A percentile compares a stretch with the other conserved stretches of the same genome.
These are phyloP conservation scores for Cytauxzoon felis DNA, from an alignment of 169 alveolate species.

Conservation along the genomic window DNA sequence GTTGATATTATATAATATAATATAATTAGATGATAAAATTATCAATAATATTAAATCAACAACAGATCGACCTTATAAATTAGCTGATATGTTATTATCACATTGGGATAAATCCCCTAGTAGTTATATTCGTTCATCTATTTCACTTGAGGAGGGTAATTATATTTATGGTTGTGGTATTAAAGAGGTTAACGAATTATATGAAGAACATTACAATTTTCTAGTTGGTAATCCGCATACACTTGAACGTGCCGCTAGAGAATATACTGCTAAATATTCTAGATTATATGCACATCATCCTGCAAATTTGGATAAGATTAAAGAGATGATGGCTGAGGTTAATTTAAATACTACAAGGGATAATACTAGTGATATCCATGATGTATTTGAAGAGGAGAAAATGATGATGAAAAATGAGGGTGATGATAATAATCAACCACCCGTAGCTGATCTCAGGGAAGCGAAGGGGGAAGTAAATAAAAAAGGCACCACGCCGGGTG, in stretches of 20 bases:
- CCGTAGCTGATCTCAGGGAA: no score
- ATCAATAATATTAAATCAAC: no score
- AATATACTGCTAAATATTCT: conserved; percentile 33
- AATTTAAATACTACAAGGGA: no score
- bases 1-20: no score
- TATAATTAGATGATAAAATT: no score
- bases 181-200: conserved; percentile 49
- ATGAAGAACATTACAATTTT: conserved; percentile 57
- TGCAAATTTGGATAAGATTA: neutral
- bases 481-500: no score
- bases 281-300: conserved; percentile 25
- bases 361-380: no score
- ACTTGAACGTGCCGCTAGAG: conserved; percentile 35
- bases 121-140: conserved; percentile 5
- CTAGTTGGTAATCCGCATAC: conserved; percentile 38
- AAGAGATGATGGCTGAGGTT: neutral
- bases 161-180: conserved; percentile 25
- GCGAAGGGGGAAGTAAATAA: no score
- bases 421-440: no score
- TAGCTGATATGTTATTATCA: conserved; percentile 2
- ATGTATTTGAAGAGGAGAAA: no score
- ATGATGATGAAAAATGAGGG: no score
- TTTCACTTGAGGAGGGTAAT: conserved; percentile 14
- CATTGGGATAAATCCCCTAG: conserved; percentile 43
- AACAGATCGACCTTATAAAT: neutral